Evolutionary conservation across 352 stramenopile genomes (phyloP).

Genomic region (Globisporangium solare): DNA sequence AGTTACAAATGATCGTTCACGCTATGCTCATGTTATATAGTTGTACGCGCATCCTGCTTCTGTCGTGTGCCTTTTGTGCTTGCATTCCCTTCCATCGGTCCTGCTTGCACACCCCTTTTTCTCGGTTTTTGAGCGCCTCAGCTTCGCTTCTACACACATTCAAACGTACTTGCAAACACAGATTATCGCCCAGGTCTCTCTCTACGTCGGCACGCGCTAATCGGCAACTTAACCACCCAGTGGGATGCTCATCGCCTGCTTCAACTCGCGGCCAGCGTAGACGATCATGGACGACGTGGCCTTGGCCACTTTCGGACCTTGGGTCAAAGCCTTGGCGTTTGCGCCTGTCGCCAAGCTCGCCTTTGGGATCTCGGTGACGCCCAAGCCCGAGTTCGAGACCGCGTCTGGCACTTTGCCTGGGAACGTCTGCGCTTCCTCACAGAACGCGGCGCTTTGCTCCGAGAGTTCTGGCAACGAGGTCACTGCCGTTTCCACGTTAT

Average conservation of each 20-base stretch:
- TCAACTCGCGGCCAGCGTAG: slow-evolving; percentile 38
- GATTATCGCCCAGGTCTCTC: no score
- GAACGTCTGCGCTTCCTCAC: slow-evolving; percentile 37
- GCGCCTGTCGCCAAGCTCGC: slow-evolving; percentile 17
- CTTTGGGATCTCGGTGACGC: slow-evolving; percentile 24
- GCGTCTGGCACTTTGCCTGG: slow-evolving; percentile 37
- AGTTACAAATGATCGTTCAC: no score
- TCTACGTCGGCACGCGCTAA: background rate
- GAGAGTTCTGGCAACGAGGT: slow-evolving; percentile 41
- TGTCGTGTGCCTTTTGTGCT: no score
- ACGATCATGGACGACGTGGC: slow-evolving; percentile 48
- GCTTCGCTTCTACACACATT: no score
- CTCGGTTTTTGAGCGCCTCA: no score
- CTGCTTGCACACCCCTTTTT: no score
- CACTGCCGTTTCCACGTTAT: slow-evolving; percentile 43
- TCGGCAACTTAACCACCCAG: slow-evolving; percentile 21
- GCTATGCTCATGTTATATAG: no score
- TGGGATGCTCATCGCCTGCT: slow-evolving; percentile 34
- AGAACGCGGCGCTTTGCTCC: slow-evolving; percentile 31
- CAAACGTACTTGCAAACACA: no score
- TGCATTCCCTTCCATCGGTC: no score
- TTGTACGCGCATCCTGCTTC: no score
- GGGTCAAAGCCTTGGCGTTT: slow-evolving; percentile 33
- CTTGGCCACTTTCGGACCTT: slow-evolving; percentile 40
- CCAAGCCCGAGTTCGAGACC: slow-evolving; percentile 29